A percentile compares a stretch with the other conserved stretches of the same genome.
Evolutionary conservation across 2,329 filamentous ascomycete species (phyloP).

Genomic region (Huntiella abstrusa): DNA sequence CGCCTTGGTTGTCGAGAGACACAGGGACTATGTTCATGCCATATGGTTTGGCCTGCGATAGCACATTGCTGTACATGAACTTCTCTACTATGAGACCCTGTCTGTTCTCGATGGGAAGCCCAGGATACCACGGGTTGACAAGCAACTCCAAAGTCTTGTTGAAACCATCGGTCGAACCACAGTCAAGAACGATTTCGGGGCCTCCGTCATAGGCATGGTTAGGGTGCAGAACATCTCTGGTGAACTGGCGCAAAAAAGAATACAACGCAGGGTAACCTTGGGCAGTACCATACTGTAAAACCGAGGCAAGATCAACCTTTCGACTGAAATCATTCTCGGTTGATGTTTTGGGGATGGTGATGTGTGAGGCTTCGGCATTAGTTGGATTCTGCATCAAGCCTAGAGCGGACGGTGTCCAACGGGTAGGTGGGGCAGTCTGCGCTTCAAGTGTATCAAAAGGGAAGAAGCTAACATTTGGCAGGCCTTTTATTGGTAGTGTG

Average conservation of each 20-base stretch:
- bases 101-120: constrained; percentile 47
- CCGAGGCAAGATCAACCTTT: constrained; percentile 64
- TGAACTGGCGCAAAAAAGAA: constrained; percentile 62
- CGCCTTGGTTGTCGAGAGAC: constrained; percentile 59
- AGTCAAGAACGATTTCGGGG: constrained; percentile 60
- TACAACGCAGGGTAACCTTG: constrained; percentile 64
- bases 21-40: constrained; percentile 59
- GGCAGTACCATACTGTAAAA: constrained; percentile 73
- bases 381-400: constrained; percentile 5
- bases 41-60: constrained; percentile 45
- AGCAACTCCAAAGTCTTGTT: constrained; percentile 59
- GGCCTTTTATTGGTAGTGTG: constrained; percentile 29
- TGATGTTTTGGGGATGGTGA: constrained; percentile 53
- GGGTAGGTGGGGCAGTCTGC: constrained; percentile 51
- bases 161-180: constrained; percentile 73
- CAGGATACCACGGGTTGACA: constrained; percentile 51
- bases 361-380: constrained; percentile 26
- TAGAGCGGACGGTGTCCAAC: constrained; percentile 42
- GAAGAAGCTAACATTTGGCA: constrained; percentile 67
- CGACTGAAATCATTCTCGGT: constrained; percentile 37
- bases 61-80: constrained; percentile 62
- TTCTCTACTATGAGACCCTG: constrained; percentile 64
- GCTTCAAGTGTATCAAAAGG: constrained; percentile 84
- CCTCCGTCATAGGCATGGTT: constrained; percentile 61
- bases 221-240: constrained; percentile 58